Conservation (phyloP, 257 asterid genomes). For the Echium plantagineum region DNA sequence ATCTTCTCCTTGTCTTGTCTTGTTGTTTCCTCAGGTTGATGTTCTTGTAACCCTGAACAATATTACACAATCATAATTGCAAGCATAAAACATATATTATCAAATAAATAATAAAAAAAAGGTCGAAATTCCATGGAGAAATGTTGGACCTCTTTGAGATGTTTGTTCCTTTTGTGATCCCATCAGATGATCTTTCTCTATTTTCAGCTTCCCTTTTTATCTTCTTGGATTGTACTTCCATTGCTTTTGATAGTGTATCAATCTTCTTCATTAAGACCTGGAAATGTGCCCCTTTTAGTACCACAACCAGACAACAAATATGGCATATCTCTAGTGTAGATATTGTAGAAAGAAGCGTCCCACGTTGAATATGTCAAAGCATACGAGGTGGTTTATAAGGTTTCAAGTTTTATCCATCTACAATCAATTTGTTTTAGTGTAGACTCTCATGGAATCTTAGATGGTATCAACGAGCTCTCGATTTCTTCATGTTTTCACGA, state of each 20-base stretch:
- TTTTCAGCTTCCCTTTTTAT: constrained; percentile 52
- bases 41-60: neutral
- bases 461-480: too few relatives aligned
- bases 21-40: neutral
- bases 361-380: too few relatives aligned
- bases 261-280: constrained; percentile 62
- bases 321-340: too few relatives aligned
- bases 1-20: neutral
- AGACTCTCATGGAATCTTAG: too few relatives aligned
- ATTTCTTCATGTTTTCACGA: too few relatives aligned
- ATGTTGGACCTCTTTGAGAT: constrained; percentile 32
- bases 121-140: neutral
- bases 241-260: constrained; percentile 54
- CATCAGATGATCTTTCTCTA: constrained; percentile 37
- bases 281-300: neutral
- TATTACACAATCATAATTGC: neutral
- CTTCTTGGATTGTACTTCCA: constrained; percentile 58
- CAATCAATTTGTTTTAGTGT: too few relatives aligned
- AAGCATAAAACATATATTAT: neutral
- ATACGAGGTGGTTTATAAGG: too few relatives aligned
- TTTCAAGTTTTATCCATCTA: too few relatives aligned
- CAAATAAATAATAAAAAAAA: too few relatives aligned
- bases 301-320: neutral
- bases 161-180: constrained; percentile 28
- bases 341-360: too few relatives aligned